Evolutionary conservation across 352 stramenopile genomes (phyloP).

Genomic region (Phytophthora citricola): DNA sequence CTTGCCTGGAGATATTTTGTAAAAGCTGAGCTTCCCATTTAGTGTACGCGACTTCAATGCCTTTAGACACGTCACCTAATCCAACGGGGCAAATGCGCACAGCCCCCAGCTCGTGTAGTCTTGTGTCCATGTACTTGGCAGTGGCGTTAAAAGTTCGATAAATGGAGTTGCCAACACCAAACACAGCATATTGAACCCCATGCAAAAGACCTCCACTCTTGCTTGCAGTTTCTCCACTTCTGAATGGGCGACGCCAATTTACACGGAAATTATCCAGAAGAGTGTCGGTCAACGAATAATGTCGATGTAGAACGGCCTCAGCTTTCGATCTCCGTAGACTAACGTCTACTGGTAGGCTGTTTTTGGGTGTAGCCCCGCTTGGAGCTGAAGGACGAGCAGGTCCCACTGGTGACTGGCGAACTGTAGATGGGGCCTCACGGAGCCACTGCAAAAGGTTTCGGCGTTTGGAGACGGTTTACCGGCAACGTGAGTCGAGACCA

Average conservation of each 20-base stretch:
- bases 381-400: no score
- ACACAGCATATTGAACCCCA: constrained; percentile 47
- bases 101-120: constrained; percentile 78
- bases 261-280: constrained; percentile 9
- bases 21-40: constrained; percentile 85
- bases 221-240: background rate
- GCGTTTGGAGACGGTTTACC: constrained; percentile 95
- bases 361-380: constrained; percentile 1
- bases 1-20: constrained; percentile 19
- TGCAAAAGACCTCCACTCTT: constrained; percentile 10
- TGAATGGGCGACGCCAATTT: constrained; percentile 19
- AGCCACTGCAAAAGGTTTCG: constrained; percentile 89
- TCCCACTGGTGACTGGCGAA: background rate
- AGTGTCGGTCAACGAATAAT: constrained; percentile 20
- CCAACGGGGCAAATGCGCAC: constrained; percentile 70
- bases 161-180: constrained; percentile 94
- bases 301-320: constrained; percentile 4
- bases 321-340: constrained; percentile 5
- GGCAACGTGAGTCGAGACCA: constrained; percentile 96
- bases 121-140: constrained; percentile 86
- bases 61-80: constrained; percentile 92
- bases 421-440: constrained; percentile 13
- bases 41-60: constrained; percentile 69
- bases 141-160: constrained; percentile 97
- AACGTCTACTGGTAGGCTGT: background rate